Conservation (phyloP, 176 grass and related monocot species). For the Sorghum bicolor region Sorghum_bicolor_NCBIv3 NC_012871.2:2030501-2031000, state of each 20-base stretch:
- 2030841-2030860: background rate
- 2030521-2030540: too few relatives aligned
- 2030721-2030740: too few relatives aligned
- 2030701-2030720: background rate
- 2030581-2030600: background rate
- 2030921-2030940: too few relatives aligned
- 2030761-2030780: too few relatives aligned
- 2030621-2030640: constrained; percentile 9
- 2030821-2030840: too few relatives aligned
- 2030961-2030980: background rate
- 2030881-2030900: background rate
- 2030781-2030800: too few relatives aligned
- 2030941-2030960: background rate
- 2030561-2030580: background rate
- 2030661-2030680: background rate
- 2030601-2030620: background rate
- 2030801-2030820: too few relatives aligned
- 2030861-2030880: background rate
- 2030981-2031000: background rate
- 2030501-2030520: too few relatives aligned
- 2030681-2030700: background rate
- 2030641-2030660: background rate
- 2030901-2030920: background rate
- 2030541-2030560: background rate
- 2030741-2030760: too few relatives aligned